A percentile compares a stretch with the other conserved stretches of the same genome.
Conservation (phyloP, 2,329 filamentous ascomycete genomes). For the Sclerotinia sclerotiorum region DNA sequence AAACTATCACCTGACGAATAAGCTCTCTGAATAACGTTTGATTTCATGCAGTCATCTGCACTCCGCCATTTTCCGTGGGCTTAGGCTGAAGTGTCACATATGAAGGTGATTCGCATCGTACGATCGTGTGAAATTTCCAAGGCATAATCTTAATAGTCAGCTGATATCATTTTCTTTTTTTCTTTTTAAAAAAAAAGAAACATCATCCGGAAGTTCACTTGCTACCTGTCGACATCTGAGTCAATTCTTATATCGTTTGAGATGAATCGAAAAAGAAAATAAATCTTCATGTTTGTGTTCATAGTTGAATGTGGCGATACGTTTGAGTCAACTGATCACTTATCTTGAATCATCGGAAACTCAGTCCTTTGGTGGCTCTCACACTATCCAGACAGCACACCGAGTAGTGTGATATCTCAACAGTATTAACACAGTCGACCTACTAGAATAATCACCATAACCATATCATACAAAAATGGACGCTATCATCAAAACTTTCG, state of each 20-base stretch:
- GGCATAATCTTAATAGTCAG: neutral
- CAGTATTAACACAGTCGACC: neutral
- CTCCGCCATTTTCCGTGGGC: neutral
- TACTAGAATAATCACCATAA: neutral
- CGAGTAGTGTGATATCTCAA: neutral
- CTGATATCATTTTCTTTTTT: neutral
- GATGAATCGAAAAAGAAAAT: neutral
- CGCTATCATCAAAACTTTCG: slow-evolving; percentile 24
- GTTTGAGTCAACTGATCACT: neutral
- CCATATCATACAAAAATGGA: slow-evolving; percentile 7
- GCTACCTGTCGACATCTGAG: neutral
- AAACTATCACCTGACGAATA: neutral
- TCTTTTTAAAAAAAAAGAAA: too few relatives aligned
- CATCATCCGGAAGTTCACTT: neutral
- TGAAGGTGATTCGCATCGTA: slow-evolving; percentile 2
- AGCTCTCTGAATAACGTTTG: neutral
- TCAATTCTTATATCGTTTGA: neutral
- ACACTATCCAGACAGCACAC: neutral
- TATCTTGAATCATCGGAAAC: neutral
- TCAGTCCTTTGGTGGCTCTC: neutral
- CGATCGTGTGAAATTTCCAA: neutral
- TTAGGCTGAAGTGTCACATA: neutral
- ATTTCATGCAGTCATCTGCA: slow-evolving; percentile 3
- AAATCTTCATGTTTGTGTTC: neutral
- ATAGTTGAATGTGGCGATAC: neutral